Base-by-base conservation (phyloP, 2,329 filamentous ascomycete species). In the Hirsutella thompsonii region DNA sequence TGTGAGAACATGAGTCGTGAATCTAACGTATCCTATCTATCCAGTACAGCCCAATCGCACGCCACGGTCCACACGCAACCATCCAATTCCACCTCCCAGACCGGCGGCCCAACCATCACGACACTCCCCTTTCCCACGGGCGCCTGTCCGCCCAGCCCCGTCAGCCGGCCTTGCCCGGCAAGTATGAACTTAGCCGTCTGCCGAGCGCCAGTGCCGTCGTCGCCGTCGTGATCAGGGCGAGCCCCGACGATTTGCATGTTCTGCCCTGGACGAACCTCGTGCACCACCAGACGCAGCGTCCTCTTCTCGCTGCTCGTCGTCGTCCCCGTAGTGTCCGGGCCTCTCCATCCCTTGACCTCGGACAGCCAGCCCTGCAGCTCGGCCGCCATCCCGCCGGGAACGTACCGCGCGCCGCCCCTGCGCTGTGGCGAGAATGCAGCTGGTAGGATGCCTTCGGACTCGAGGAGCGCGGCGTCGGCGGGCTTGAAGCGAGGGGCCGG, bases 301-400 rank as follows among this genome's bases (percentile, higher is more conserved):
- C 48, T 38, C 9, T 41, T 40, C 5, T 40, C 33, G 5, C 43
- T 26, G 16, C 43, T 41, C 6, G 43, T 37, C 10, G 44, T 35
- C n/a, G 42, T 43, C 18, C 13, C 42, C n/a, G 26, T 10, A n/a
- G 5, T 34, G 32, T 20, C 16, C 11, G 47, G 44, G 5, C 37
- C 37, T 30, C 50, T 49, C 56, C 55, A 57, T 10, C 57, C 57
- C 44, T 59, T 63, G 20, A 65, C 54, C 19, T 66, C 61, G 0
- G 64, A 63, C 9, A 67, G 51, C 60, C 61, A 63, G 13, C 57
- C 56, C 44, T 67, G 64, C 6, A 67, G 50, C 36, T 56, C 55
- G 2, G 61, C 57, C 1, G 64, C 63, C 19, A 66, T 48, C 0
- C 64, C 64, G 16, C 58, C 55, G 4, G 57, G 39, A 1, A 64